Evolutionary conservation across 202 grass and related monocot species (phyloP), one percentile per base, ranked within the genome.

Genomic region (Elaeis oleifera): DNA sequence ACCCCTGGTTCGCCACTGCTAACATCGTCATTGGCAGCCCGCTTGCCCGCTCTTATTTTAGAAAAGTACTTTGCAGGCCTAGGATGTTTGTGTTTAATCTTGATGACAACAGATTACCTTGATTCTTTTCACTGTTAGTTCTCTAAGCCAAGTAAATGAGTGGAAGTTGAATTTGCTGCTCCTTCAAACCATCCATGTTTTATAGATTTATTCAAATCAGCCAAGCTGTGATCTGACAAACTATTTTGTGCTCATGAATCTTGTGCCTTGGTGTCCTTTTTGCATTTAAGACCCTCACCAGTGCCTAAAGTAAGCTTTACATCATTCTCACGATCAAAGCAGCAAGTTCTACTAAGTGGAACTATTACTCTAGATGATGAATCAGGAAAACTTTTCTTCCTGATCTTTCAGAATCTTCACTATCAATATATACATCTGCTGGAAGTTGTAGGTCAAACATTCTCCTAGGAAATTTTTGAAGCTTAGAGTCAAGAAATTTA

Each of bases 161-260:
- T 67, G 14, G 67, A 78, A 60, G 49, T 58, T 69, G 70, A 80
- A 68, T 60, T 32, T 28, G 69, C 50, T 64, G 61, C 11, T 65
- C 49, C 75, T 23, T 53, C 59, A 59, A 64, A 69, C 66, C 49
- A 65, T 23, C 60, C 68, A 63, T 75, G 82, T 53, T 71, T 20
- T 72, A 59, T 75, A 49, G 88, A 77, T 39, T 86, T 75, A 82
- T 99, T 92, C 61, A 89, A 64, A 58, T 97, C 84, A 53, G 70
- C 51, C 44, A 90, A 23, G 50, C 79, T 58, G 14, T 24, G 53
- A 49, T 26, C 29, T 54, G 55, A 32, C 17, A 48, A 65, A 64
- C 69, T 79, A 69, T 63, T 68, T 79, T 50, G 58, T 59, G 66
- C 20, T 15, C n/a, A 52, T 65, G 73, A 71, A 66, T 65, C 66